Base-by-base conservation (phyloP, 1,139 yeast species). In the Kodamaea derodonti region DNA sequence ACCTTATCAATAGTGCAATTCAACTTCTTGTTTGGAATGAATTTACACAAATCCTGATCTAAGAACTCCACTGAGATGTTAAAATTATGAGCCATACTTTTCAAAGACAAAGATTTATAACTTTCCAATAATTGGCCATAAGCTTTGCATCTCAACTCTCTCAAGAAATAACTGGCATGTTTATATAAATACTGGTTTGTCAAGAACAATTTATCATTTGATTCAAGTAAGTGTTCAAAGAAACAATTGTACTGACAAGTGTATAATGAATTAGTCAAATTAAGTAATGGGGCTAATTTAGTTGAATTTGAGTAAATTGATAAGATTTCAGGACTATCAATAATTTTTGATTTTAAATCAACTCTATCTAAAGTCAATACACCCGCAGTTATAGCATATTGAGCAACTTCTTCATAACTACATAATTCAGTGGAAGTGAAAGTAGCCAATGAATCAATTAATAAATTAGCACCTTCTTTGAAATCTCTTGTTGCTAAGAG, bases 1-100 rank as follows among this genome's bases (percentile, higher is more conserved):
- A 92, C 98, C 52, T 88, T 78, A 58, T 94, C 98, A 56, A 94
- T 88, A 36, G 94, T 90, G 65, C 98, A 94, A 63, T 88, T 90
- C 56, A 94, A 74, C 60, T 87, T 87, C 56, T 90, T 88, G 60
- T 82, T 90, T 27, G 97, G 96, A 49, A 94, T 88, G 55, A 90
- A 88, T 54, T 81, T 84, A 53, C 95, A 78, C 49, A 94, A 70
- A 58, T 94, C 98, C 38, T 70, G 70, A 51, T 80, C 85, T 54
- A 94, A 69, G 54, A 90, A 94, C 35, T 84, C 94, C 38, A 82
- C 82, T 34, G 84, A 71, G 20, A 94, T 94, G 40, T 94, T 94
- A 66, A 94, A 94, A 36, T 87, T 87, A 44, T 78, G 80, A 13
- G 98, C 97, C 97, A 94, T 92, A 25, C 95, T 84, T 58, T 82